Evolutionary conservation across 805 yeast genomes (phyloP).

Genomic region (Candida sithepensis): DNA sequence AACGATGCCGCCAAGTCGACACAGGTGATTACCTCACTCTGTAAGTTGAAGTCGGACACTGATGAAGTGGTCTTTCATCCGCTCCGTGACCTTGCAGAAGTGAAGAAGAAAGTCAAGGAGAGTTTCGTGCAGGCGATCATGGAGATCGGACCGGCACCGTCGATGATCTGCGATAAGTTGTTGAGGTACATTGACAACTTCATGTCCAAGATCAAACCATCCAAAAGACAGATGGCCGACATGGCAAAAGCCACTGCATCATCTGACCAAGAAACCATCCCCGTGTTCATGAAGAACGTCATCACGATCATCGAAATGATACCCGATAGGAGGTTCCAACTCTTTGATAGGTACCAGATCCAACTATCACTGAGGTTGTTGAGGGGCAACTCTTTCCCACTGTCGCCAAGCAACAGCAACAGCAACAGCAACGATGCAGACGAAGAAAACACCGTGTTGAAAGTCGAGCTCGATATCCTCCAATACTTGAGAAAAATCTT

Average conservation of each 20-base stretch:
- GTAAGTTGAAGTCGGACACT: neutral
- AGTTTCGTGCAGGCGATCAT: conserved; percentile 3
- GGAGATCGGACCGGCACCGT: conserved; percentile 4
- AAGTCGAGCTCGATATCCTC: conserved; percentile 10
- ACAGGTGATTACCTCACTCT: conserved; percentile 1
- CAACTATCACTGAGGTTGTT: conserved; percentile 19
- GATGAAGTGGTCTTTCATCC: conserved; percentile 1
- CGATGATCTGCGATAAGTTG: conserved; percentile 10
- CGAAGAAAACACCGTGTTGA: neutral
- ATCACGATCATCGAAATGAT: conserved; percentile 6
- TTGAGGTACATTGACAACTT: conserved; percentile 10
- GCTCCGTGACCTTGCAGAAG: conserved; percentile 1
- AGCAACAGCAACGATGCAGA: no score
- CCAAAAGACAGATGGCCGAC: neutral
- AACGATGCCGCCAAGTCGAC: neutral
- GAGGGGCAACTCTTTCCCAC: conserved; percentile 5
- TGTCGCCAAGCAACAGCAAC: no score
- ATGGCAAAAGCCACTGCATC: no score
- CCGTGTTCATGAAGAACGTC: neutral
- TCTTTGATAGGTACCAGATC: conserved; percentile 21
- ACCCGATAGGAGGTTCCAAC: conserved; percentile 17
- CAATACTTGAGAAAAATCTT: conserved; percentile 4
- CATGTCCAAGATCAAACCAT: conserved; percentile 5
- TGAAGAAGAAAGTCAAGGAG: conserved; percentile 1
- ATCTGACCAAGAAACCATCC: no score